phyloP scores from a whole-genome alignment of 768 basidiomycete species.

The Lentinula sp. region DNA sequence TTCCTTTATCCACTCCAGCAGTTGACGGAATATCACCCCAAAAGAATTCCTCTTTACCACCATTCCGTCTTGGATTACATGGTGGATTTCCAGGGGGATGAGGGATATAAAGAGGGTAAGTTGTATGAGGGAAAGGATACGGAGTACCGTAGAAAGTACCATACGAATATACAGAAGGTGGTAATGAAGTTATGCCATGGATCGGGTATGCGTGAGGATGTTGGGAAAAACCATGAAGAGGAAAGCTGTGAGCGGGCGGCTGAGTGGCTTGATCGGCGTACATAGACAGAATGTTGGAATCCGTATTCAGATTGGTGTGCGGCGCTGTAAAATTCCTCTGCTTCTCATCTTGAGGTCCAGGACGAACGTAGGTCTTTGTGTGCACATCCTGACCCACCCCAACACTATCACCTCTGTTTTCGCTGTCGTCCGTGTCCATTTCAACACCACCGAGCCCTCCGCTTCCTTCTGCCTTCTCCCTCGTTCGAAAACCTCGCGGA shows the following conservation, averaged over 20 bases:
- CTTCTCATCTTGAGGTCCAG: neutral
- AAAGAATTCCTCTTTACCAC: neutral
- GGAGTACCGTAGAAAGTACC: neutral
- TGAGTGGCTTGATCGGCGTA: no score
- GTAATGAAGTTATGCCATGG: neutral
- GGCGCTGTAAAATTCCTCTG: neutral
- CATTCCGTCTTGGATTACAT: neutral
- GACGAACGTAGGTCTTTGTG: neutral
- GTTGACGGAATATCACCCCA: neutral
- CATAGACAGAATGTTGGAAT: neutral
- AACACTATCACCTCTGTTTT: neutral
- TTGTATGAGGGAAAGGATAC: neutral
- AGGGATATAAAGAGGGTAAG: neutral
- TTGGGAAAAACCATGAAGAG: neutral
- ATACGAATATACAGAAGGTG: neutral
- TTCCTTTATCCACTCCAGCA: neutral
- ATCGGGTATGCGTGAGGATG: neutral
- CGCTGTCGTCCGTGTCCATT: neutral
- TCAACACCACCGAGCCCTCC: slow-evolving; percentile 52
- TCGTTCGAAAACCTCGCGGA: slow-evolving; percentile 56
- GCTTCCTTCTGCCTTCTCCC: slow-evolving; percentile 47
- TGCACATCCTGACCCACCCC: neutral
- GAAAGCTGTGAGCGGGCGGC: neutral
- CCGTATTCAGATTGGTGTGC: neutral
- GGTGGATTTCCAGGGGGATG: neutral